A percentile compares a stretch with the other conserved stretches of the same genome.
Conservation (phyloP, 2,329 filamentous ascomycete species). For the Paraconiothyrium brasiliense region DNA sequence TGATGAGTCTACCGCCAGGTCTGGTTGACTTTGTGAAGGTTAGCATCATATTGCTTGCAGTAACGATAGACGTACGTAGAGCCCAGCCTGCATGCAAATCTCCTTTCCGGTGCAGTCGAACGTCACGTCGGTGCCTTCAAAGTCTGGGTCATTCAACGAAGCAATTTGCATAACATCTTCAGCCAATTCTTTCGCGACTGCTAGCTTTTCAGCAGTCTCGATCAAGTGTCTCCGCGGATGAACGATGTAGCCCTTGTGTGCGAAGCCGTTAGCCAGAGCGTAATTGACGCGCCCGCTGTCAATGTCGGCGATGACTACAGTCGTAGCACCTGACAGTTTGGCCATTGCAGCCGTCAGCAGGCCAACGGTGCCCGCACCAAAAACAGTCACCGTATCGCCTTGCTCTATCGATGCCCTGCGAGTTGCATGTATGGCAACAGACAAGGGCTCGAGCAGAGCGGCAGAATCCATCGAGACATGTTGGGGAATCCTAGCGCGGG, state of each 20-base stretch:
- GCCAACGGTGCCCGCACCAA: conserved; percentile 77
- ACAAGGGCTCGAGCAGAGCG: conserved; percentile 67
- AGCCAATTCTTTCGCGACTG: conserved; percentile 47
- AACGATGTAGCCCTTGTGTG: conserved; percentile 50
- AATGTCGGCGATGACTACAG: conserved; percentile 53
- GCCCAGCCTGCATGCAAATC: conserved; percentile 54
- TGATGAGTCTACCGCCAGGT: conserved; percentile 62
- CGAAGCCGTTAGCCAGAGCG: conserved; percentile 50
- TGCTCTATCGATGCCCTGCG: conserved; percentile 76
- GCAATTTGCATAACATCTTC: conserved; percentile 49
- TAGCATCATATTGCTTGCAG: conserved; percentile 12
- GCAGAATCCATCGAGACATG: conserved; percentile 52
- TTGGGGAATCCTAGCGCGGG: conserved; percentile 47
- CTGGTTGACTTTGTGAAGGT: conserved; percentile 48
- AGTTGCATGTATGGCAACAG: conserved; percentile 86
- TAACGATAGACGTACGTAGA: conserved; percentile 45
- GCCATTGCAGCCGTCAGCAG: conserved; percentile 53
- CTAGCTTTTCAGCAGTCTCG: conserved; percentile 45
- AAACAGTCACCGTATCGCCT: conserved; percentile 81
- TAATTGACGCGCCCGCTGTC: conserved; percentile 52
- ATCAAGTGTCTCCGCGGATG: conserved; percentile 32
- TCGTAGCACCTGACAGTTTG: conserved; percentile 52
- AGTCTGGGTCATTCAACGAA: conserved; percentile 47
- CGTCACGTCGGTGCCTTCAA: conserved; percentile 52
- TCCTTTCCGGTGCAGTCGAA: conserved; percentile 56